Evolutionary conservation across 2,329 filamentous ascomycete genomes (phyloP).

Genomic region (Colletotrichum eremochloae): DNA sequence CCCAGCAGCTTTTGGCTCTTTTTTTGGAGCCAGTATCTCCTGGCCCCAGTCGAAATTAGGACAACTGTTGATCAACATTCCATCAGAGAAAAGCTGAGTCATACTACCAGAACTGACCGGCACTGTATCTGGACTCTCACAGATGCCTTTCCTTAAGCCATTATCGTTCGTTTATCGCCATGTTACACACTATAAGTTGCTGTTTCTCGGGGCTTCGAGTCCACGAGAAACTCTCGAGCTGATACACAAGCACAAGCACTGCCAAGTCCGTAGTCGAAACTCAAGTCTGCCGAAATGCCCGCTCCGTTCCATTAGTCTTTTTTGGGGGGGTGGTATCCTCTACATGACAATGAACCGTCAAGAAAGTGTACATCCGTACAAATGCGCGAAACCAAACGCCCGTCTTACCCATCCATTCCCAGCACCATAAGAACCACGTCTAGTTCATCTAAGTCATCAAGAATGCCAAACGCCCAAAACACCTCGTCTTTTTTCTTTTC

Average conservation of each 20-base stretch:
- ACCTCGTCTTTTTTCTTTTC: conserved; percentile 29
- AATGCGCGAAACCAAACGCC: conserved; percentile 32
- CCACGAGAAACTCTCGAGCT: conserved; percentile 16
- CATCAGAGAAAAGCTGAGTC: conserved; percentile 33
- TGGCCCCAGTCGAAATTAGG: conserved; percentile 31
- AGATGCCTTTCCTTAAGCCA: conserved; percentile 15
- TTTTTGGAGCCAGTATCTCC: conserved; percentile 3
- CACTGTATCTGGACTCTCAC: conserved; percentile 9
- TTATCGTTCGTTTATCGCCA: conserved; percentile 2
- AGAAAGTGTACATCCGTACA: conserved; percentile 15
- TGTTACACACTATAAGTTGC: not conserved
- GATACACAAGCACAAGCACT: conserved; percentile 15
- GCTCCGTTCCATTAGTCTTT: conserved; percentile 22
- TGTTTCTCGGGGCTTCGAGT: conserved; percentile 7
- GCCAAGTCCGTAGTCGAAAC: conserved; percentile 6
- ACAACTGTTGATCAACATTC: conserved; percentile 32
- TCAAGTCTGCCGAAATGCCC: conserved; percentile 24
- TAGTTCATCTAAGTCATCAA: conserved; percentile 5
- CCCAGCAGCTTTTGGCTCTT: not conserved
- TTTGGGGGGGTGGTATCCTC: conserved; percentile 25
- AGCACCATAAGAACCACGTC: not conserved
- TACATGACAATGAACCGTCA: conserved; percentile 21
- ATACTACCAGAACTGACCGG: not conserved
- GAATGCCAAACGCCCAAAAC: conserved; percentile 29
- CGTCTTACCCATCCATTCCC: conserved; percentile 9